phyloP scores from a whole-genome alignment of 2,329 filamentous ascomycete species.

The Phialocephala sp. region DNA sequence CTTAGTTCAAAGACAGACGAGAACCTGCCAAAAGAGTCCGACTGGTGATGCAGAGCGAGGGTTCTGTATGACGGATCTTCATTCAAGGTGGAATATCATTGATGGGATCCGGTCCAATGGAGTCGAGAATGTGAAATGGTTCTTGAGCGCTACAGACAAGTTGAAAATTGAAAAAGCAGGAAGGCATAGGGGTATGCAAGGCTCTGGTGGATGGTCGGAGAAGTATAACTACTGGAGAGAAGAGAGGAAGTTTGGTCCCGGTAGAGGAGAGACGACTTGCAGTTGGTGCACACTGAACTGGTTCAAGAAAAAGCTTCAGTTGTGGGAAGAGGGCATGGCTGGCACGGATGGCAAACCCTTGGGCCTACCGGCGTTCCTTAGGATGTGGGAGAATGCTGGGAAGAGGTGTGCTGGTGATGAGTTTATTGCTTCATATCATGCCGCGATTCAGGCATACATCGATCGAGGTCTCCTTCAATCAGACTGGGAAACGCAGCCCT shows the following conservation, averaged over 20 bases:
- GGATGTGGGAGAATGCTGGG: slow-evolving; percentile 7
- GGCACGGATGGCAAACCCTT: not conserved
- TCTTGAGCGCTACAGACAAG: not conserved
- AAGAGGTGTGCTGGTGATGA: slow-evolving; percentile 8
- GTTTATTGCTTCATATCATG: not conserved
- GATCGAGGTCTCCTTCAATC: not conserved
- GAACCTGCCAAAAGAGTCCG: slow-evolving; percentile 5
- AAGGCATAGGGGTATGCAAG: not conserved
- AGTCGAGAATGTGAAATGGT: not conserved
- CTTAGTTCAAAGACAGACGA: not conserved
- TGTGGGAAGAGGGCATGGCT: slow-evolving; percentile 6
- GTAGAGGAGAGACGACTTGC: slow-evolving; percentile 7
- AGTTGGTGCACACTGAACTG: slow-evolving; percentile 7
- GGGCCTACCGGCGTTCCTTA: not conserved
- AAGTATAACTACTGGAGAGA: not conserved
- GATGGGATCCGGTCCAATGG: slow-evolving; percentile 1
- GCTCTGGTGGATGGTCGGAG: not conserved
- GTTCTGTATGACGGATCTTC: slow-evolving; percentile 9
- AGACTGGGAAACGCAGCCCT: slow-evolving; percentile 1
- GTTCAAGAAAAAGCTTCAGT: slow-evolving; percentile 1
- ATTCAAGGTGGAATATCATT: slow-evolving; percentile 1
- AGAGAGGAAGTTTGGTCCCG: slow-evolving; percentile 10
- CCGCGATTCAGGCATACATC: not conserved
- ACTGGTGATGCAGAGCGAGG: slow-evolving; percentile 1
- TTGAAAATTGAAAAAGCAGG: slow-evolving; percentile 1